Evolutionary conservation across 2,329 filamentous ascomycete genomes (phyloP).

Genomic region (Endothia cerciana): DNA sequence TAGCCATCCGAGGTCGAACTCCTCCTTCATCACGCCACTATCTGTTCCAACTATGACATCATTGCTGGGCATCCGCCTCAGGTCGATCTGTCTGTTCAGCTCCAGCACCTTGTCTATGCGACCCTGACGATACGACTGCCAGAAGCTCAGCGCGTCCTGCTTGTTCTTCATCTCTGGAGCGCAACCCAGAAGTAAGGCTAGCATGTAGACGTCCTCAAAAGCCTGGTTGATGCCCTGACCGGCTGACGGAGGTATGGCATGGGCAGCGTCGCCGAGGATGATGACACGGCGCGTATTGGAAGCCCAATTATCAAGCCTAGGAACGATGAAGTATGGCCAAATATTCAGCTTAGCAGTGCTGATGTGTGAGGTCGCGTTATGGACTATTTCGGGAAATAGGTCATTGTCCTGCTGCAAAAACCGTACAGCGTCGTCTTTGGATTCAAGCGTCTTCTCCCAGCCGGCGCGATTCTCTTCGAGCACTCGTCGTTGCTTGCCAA

Average conservation of each 20-base stretch:
- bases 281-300: constrained; percentile 44
- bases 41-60: constrained; percentile 32
- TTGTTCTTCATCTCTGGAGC: constrained; percentile 20
- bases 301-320: constrained; percentile 49
- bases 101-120: constrained; percentile 52
- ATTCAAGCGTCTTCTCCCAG: constrained; percentile 45
- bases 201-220: constrained; percentile 49
- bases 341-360: constrained; percentile 43
- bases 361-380: constrained; percentile 39
- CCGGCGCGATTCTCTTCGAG: constrained; percentile 44
- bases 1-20: constrained; percentile 45
- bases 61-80: constrained; percentile 47
- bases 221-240: constrained; percentile 53
- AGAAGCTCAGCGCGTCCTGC: constrained; percentile 34
- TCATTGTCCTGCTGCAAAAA: constrained; percentile 41
- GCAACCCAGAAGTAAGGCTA: constrained; percentile 45
- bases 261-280: constrained; percentile 53
- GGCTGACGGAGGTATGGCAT: constrained; percentile 52
- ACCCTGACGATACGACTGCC: constrained; percentile 53
- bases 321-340: constrained; percentile 55
- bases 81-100: constrained; percentile 53
- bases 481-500: constrained; percentile 49
- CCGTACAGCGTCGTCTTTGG: constrained; percentile 44
- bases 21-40: constrained; percentile 11
- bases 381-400: constrained; percentile 42